Evolutionary conservation across 208 protist genomes (phyloP), one percentile per base, ranked within the genome.

Genomic region (Leishmania aethiopica): DNA sequence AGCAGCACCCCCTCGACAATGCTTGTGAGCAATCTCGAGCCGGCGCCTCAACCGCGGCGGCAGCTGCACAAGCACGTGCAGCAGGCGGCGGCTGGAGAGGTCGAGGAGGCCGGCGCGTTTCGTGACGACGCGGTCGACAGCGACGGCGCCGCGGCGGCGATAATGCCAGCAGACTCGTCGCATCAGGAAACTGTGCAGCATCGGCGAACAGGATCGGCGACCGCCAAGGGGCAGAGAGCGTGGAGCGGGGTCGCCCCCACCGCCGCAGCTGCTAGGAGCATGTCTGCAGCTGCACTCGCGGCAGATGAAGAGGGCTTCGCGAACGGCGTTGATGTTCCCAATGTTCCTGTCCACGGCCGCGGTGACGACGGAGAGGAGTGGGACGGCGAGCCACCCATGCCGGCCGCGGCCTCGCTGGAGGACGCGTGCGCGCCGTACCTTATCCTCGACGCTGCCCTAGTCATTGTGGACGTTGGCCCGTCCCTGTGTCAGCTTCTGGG

Each of bases 391-490:
- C 40, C 55, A 13, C 70, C 25, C 47, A 13, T 62, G 2, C 32
- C 73, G 32, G 35, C 47, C n/a, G 73, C 51, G 11, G 19, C 75
- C 51, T 78, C 80, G 25, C 82, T 84, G 8, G 83, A 86, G 60
- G 86, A 90, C 32, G 75, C 84, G 25, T 89, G 86, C 64, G 81
- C 89, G 0, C 89, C 89, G 1, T 90, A 86, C 59, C 78, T 94
- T 15, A 45, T 91, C 3, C 85, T 90, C 57, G 86, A 88, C 69
- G 35, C 62, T 1, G 82, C 83, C 32, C 55, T 90, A 25, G 72
- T 93, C 13, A 87, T 96, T 64, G 71, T 92, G 17, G 89, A 91
- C 17, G 90, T 89, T 45, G 93, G 87, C 69, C 72, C 84, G 69
- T 72, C 86, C 45, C 83, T 96, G 77, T 88, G 90, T 8, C 66